Evolutionary conservation across 148 eudicot species (phyloP), one percentile per base, ranked within the genome.

Genomic region (Tetragonia tetragonoides): DNA sequence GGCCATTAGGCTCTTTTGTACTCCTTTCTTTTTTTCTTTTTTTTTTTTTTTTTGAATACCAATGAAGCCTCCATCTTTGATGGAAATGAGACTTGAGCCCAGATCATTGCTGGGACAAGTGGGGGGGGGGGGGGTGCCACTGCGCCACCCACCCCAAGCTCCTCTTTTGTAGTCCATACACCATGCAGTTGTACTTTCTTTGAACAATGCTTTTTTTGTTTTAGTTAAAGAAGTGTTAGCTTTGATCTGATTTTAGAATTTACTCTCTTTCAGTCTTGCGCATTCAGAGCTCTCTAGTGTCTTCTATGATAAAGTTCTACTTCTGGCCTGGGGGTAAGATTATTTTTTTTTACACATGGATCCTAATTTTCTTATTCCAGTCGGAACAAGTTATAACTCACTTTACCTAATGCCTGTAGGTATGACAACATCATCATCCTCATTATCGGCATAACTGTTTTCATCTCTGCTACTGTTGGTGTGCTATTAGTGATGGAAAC

Each of bases 201-300:
- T 21, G 64, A 60, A 60, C 57, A 24, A n/a, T 68, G 68, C 39
- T 42, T 37, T 23, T 28, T 39, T 59, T 8, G 59, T 37, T 53
- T 40, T 54, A 28, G 15, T 41, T 10, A 38, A 41, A 65, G 14
- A 60, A 42, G 40, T n/a, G 24, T 41, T 18, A 10, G 2, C 23
- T 49, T 28, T 67, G 24, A 37, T 77, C 68, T 57, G 74, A 46
- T 65, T 77, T 63, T 18, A 38, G 16, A 10, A 10, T 6, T 56
- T 34, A 46, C 68, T 42, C 54, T 38, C 74, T 72, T 69, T 60
- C 87, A 88, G 90, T 75, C 87, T 88, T 23, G 90, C 90, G 56
- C 90, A 88, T 80, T 88, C 90, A 0, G 90, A 88, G 81, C 73
- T 88, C 74, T 84, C 90, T 12, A 88, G 87, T 51, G 90, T 88